Evolutionary conservation across 2,329 filamentous ascomycete genomes (phyloP).

Genomic region (Fusarium piperis): DNA sequence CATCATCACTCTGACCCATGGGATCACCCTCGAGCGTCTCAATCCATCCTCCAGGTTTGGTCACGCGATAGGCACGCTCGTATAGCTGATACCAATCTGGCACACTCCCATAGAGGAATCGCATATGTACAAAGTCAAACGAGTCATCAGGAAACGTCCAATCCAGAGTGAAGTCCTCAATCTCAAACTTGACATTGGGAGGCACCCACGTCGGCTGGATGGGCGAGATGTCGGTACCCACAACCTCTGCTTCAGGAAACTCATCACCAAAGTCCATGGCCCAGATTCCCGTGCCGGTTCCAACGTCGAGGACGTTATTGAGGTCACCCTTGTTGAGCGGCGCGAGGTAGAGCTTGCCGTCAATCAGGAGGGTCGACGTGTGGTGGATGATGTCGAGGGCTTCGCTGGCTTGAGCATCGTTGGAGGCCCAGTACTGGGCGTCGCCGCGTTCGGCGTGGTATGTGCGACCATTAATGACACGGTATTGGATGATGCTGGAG

Average conservation of each 20-base stretch:
- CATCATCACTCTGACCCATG: conserved; percentile 43
- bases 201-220: conserved; percentile 64
- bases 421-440: conserved; percentile 33
- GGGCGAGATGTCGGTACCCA: conserved; percentile 65
- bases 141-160: conserved; percentile 45
- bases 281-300: conserved; percentile 52
- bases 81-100: conserved; percentile 65
- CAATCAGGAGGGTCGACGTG: conserved; percentile 16
- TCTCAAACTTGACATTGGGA: conserved; percentile 55
- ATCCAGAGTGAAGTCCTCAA: conserved; percentile 44
- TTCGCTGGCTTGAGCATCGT: conserved; percentile 30
- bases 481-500: conserved; percentile 33
- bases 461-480: conserved; percentile 33
- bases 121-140: conserved; percentile 70
- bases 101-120: conserved; percentile 65
- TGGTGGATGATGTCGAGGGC: conserved; percentile 32
- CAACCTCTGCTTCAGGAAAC: conserved; percentile 56
- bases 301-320: conserved; percentile 25
- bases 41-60: conserved; percentile 65
- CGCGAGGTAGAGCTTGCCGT: conserved; percentile 23
- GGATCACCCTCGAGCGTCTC: conserved; percentile 46
- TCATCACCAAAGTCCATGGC: conserved; percentile 57
- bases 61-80: conserved; percentile 58
- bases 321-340: conserved; percentile 6
- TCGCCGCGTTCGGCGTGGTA: conserved; percentile 34